Evolutionary conservation across 2,329 filamentous ascomycete species (phyloP).

Genomic region (Talaromyces sp.): DNA sequence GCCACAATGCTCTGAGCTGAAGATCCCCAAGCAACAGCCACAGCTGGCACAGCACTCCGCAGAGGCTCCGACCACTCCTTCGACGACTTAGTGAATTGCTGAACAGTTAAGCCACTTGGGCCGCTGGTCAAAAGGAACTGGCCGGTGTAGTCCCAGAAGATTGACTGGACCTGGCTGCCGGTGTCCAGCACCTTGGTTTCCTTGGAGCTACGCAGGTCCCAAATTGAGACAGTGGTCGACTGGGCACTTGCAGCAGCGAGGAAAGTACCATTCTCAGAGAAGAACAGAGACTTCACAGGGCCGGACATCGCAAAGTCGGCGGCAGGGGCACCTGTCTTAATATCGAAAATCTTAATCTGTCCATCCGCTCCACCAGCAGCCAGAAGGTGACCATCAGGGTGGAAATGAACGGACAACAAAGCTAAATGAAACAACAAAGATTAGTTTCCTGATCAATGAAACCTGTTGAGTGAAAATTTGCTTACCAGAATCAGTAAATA

Average conservation of each 20-base stretch:
- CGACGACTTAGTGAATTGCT: slow-evolving; percentile 82
- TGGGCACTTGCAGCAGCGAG: slow-evolving; percentile 80
- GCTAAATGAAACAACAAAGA: slow-evolving; percentile 49
- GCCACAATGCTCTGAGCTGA: slow-evolving; percentile 74
- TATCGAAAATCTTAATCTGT: slow-evolving; percentile 85
- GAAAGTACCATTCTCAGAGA: slow-evolving; percentile 98
- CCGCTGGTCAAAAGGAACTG: slow-evolving; percentile 88
- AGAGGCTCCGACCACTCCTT: slow-evolving; percentile 91
- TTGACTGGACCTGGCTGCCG: slow-evolving; percentile 72
- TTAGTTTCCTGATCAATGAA: slow-evolving; percentile 3
- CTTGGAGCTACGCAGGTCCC: slow-evolving; percentile 85
- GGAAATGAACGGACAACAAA: slow-evolving; percentile 79
- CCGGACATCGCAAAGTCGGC: slow-evolving; percentile 69
- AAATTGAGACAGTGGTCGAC: slow-evolving; percentile 79
- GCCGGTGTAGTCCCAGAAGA: slow-evolving; percentile 92
- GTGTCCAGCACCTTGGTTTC: slow-evolving; percentile 84
- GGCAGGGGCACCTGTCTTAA: slow-evolving; percentile 75
- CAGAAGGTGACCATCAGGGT: slow-evolving; percentile 94
- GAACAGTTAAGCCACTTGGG: slow-evolving; percentile 77
- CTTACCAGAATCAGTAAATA: slow-evolving; percentile 79
- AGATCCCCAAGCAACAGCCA: slow-evolving; percentile 75
- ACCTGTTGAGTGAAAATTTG: slow-evolving; percentile 1
- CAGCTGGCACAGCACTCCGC: slow-evolving; percentile 71
- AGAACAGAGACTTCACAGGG: slow-evolving; percentile 74
- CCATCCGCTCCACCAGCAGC: slow-evolving; percentile 79